Conservation (phyloP, 768 basidiomycete genomes). For the Panaeolus papilionaceus region DNA sequence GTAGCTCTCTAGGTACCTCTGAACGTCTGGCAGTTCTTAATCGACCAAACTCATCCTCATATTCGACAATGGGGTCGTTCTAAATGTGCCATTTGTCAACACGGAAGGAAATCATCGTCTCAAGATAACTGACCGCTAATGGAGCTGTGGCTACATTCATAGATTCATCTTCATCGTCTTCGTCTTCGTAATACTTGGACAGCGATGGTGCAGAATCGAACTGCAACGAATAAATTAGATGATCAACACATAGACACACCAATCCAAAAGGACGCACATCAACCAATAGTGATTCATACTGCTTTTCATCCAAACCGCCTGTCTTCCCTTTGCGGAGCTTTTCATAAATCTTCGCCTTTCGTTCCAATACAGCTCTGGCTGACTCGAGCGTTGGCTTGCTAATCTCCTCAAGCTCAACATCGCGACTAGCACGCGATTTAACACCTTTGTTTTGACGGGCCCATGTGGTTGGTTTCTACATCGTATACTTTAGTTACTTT, state of each 20-base stretch:
- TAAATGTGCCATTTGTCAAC: slow-evolving; percentile 29
- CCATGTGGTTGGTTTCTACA: slow-evolving; percentile 82
- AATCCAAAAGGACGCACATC: slow-evolving; percentile 60
- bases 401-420: slow-evolving; percentile 73
- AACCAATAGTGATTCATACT: slow-evolving; percentile 75
- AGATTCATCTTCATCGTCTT: slow-evolving; percentile 85
- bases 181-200: slow-evolving; percentile 61
- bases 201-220: slow-evolving; percentile 56
- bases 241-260: background rate
- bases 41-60: slow-evolving; percentile 90
- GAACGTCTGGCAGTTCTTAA: slow-evolving; percentile 70
- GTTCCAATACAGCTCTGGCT: slow-evolving; percentile 71
- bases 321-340: slow-evolving; percentile 79
- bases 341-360: slow-evolving; percentile 83
- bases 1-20: slow-evolving; percentile 75
- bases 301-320: slow-evolving; percentile 76
- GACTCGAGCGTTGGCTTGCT: slow-evolving; percentile 76
- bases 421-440: slow-evolving; percentile 62
- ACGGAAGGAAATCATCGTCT: background rate
- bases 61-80: slow-evolving; percentile 84
- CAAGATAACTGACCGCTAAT: slow-evolving; percentile 44
- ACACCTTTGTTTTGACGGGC: slow-evolving; percentile 79
- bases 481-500: background rate
- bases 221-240: slow-evolving; percentile 31
- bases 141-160: slow-evolving; percentile 59